Conservation (phyloP, 179 eudicot genomes). For the Spinacia oleracea region DNA sequence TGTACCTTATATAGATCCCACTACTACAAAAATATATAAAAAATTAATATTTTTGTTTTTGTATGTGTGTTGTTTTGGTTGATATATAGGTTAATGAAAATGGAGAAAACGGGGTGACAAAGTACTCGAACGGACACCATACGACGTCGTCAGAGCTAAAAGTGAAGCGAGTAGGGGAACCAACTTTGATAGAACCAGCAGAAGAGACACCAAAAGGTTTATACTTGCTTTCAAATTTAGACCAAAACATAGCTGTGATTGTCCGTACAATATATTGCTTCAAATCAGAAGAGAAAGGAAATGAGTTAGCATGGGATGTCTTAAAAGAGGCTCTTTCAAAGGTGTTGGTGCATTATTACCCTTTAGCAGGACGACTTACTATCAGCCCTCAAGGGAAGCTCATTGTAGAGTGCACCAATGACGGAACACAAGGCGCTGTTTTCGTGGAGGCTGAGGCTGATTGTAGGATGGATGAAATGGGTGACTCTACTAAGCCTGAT, state of each 20-base stretch:
- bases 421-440: slow-evolving; percentile 48
- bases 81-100: slow-evolving; percentile 26
- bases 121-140: slow-evolving; percentile 22
- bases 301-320: slow-evolving; percentile 34
- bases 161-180: slow-evolving; percentile 33
- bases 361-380: slow-evolving; percentile 47
- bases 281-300: slow-evolving; percentile 37
- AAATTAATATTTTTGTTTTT: neutral
- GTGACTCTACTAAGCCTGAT: slow-evolving; percentile 50
- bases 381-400: slow-evolving; percentile 48
- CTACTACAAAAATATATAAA: too few relatives aligned
- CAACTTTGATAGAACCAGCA: slow-evolving; percentile 37
- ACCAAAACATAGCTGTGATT: slow-evolving; percentile 47
- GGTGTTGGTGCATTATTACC: slow-evolving; percentile 48
- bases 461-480: slow-evolving; percentile 41
- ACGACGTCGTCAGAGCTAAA: slow-evolving; percentile 19
- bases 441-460: slow-evolving; percentile 59
- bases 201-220: slow-evolving; percentile 42
- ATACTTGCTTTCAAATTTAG: slow-evolving; percentile 54
- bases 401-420: slow-evolving; percentile 43
- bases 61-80: neutral
- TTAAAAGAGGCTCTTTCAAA: slow-evolving; percentile 38
- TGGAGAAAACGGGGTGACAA: slow-evolving; percentile 21
- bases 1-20: too few relatives aligned
- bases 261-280: slow-evolving; percentile 50